Percentiles rank a stretch among this genome's conserved stretches.
Evolutionary conservation across 345 rosid genomes (phyloP).

Genomic region (Cardamine chenopodiifolia): DNA sequence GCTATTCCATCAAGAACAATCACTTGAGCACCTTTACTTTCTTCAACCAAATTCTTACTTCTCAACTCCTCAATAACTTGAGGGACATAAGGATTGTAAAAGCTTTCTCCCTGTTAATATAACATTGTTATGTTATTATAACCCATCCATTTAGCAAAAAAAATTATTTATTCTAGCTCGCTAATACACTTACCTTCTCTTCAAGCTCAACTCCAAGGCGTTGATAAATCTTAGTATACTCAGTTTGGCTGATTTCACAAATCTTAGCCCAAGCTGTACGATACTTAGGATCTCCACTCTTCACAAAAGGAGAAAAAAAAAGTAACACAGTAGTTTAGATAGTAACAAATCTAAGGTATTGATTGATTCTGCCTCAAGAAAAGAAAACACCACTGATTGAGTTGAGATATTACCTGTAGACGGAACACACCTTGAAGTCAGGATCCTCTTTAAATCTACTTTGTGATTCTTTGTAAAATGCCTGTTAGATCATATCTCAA

Average conservation of each 20-base stretch:
- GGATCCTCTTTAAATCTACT: neutral
- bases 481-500: neutral
- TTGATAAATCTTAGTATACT: constrained; percentile 23
- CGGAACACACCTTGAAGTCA: neutral
- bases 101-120: constrained; percentile 45
- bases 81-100: constrained; percentile 75
- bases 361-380: neutral
- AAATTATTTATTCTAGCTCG: too few species aligned
- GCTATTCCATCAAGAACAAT: constrained; percentile 58
- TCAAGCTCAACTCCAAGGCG: too few species aligned
- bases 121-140: too few species aligned
- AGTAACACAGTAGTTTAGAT: constrained; percentile 19
- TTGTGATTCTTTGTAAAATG: neutral
- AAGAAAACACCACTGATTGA: neutral
- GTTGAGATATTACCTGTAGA: neutral
- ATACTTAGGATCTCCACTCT: constrained; percentile 73
- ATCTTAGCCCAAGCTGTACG: constrained; percentile 35
- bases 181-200: too few species aligned
- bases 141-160: too few species aligned
- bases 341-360: neutral
- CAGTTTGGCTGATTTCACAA: too few species aligned
- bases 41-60: constrained; percentile 59
- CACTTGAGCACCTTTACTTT: constrained; percentile 77
- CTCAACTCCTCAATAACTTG: constrained; percentile 51
- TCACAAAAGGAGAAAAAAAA: neutral